These are phyloP conservation scores for Wickerhamomyces kurtzmanii DNA, from an alignment of 805 yeast genomes.

Conservation along the genomic window DNA sequence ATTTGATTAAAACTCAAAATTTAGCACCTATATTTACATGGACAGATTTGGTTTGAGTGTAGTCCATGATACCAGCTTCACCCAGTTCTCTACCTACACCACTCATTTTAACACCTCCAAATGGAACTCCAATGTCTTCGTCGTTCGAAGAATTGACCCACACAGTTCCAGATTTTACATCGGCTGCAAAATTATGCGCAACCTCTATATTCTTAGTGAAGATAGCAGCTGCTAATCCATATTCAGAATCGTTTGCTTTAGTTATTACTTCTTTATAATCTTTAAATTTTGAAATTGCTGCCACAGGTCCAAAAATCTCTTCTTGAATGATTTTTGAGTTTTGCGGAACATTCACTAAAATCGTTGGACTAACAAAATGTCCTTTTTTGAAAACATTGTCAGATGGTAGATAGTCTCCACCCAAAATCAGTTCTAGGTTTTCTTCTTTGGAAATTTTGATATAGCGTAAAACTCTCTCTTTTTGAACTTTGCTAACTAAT, in stretches of 20 bases:
- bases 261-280: slow-evolving; percentile 59
- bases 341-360: slow-evolving; percentile 62
- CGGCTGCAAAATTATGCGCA: slow-evolving; percentile 56
- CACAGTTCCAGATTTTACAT: slow-evolving; percentile 56
- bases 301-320: slow-evolving; percentile 88
- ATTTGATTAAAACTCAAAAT: too few species aligned
- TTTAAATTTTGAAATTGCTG: slow-evolving; percentile 52
- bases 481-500: slow-evolving; percentile 46
- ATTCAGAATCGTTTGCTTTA: slow-evolving; percentile 62
- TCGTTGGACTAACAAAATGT: slow-evolving; percentile 64
- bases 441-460: slow-evolving; percentile 34
- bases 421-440: slow-evolving; percentile 36
- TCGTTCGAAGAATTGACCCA: slow-evolving; percentile 66
- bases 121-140: slow-evolving; percentile 57
- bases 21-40: slow-evolving; percentile 56
- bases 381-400: slow-evolving; percentile 31
- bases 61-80: slow-evolving; percentile 57
- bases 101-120: slow-evolving; percentile 73
- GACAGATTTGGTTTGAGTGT: slow-evolving; percentile 69
- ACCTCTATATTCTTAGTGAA: slow-evolving; percentile 59
- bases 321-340: slow-evolving; percentile 60
- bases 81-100: slow-evolving; percentile 83
- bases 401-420: slow-evolving; percentile 25
- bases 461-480: slow-evolving; percentile 37
- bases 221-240: slow-evolving; percentile 78